phyloP scores from a whole-genome alignment of 768 basidiomycete genomes.

The Boletus sp. region DNA sequence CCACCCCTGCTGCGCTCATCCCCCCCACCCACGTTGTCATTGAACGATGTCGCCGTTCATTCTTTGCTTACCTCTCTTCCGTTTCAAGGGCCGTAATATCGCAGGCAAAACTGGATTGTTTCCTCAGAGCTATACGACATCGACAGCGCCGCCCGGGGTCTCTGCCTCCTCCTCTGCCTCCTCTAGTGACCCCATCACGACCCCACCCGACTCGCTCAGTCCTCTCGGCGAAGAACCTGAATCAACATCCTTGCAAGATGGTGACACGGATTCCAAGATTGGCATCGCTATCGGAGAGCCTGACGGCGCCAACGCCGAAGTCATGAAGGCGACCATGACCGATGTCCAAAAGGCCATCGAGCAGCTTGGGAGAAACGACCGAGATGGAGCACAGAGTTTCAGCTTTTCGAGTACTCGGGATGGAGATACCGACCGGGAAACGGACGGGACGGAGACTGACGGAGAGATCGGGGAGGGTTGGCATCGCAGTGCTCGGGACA shows the following conservation, averaged over 20 bases:
- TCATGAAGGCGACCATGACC: slow-evolving; percentile 86
- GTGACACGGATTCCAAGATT: slow-evolving; percentile 23
- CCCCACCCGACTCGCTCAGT: slow-evolving; percentile 34
- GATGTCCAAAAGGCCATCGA: slow-evolving; percentile 91
- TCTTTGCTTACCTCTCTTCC: slow-evolving; percentile 20
- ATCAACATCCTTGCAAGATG: slow-evolving; percentile 30
- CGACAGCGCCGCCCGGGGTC: slow-evolving; percentile 42
- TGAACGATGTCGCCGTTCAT: slow-evolving; percentile 24
- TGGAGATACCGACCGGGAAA: slow-evolving; percentile 44
- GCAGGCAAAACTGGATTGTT: slow-evolving; percentile 87
- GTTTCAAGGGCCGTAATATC: slow-evolving; percentile 71
- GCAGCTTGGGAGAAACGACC: slow-evolving; percentile 63
- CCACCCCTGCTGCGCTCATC: slow-evolving; percentile 3
- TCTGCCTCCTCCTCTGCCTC: slow-evolving; percentile 28
- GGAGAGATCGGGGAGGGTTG: slow-evolving; percentile 56
- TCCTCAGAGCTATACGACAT: slow-evolving; percentile 82
- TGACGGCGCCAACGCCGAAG: slow-evolving; percentile 39
- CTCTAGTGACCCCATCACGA: slow-evolving; percentile 19
- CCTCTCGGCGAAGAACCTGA: slow-evolving; percentile 49
- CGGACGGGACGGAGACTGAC: slow-evolving; percentile 49
- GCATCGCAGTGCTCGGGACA: slow-evolving; percentile 62
- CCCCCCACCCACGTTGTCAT: slow-evolving; percentile 15
- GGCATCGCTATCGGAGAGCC: slow-evolving; percentile 27
- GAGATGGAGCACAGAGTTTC: slow-evolving; percentile 64
- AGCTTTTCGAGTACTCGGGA: slow-evolving; percentile 71